Evolutionary conservation across 164 flowering plant species (phyloP), one percentile per base, ranked within the genome.

Genomic region (Platanus orientalis): DNA sequence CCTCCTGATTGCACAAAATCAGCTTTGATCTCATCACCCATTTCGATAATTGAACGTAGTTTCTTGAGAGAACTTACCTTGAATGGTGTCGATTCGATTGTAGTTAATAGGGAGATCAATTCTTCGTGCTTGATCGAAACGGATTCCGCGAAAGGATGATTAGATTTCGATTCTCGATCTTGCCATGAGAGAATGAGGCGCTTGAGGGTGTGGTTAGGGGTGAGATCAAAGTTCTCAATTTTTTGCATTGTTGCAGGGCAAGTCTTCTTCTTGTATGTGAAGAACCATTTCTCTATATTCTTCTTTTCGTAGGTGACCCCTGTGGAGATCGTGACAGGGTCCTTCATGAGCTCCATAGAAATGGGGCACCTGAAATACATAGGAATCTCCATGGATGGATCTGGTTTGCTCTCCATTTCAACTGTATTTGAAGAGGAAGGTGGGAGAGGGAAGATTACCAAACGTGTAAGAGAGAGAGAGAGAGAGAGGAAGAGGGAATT

Each of bases 171-270:
- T 5, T 60, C 36, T 7, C 27, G 57, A 13, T 42, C 54, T 24
- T 58, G 64, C 90, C 90, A 85, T 1, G 84, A 36, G 6, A 52
- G 66, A 5, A 89, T 86, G 61, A 86, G 84, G 17, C 90, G 70
- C 54, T 75, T 70, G 71, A 89, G 90, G n/a, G 86, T 89, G 69
- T 78, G 83, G 56, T 89, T 86, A 0, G 92, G 92, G 23, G 85
- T 86, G 71, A 81, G 57, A 25, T 75, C 67, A 26, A 76, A 71
- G 49, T 53, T 68, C 0, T 73, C 36, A 45, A 84, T 47, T 16
- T 0, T 19, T 30, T 83, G 96, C 84, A 78, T 89, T 2, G 96
- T 89, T 4, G 84, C 85, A 0, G 96, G 96, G 57, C 96, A 89
- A 0, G 85, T 85, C 17, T 51, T 70, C 62, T 89, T 89, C 54